These are phyloP conservation scores for Lentinula guzmanii DNA, from an alignment of 768 basidiomycete species.

Conservation along the genomic window DNA sequence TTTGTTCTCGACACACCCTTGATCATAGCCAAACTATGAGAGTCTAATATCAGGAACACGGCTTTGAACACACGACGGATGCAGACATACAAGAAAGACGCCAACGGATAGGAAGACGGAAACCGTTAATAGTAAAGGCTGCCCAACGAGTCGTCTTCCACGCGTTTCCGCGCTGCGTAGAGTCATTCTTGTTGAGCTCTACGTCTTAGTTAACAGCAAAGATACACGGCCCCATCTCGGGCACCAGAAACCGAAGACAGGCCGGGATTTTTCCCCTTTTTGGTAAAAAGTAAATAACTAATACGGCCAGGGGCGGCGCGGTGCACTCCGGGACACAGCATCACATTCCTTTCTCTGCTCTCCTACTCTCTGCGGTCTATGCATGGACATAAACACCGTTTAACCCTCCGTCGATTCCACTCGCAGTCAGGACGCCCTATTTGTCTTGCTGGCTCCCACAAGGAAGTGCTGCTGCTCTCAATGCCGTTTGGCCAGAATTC, in stretches of 20 bases:
- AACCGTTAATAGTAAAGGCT: conserved; percentile 71
- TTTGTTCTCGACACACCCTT: conserved; percentile 45
- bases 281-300: no score
- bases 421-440: conserved; percentile 31
- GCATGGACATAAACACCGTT: conserved; percentile 19
- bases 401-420: conserved; percentile 31
- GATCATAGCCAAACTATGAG: conserved; percentile 76
- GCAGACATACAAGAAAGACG: conserved; percentile 61
- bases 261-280: not conserved
- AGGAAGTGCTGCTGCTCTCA: conserved; percentile 29
- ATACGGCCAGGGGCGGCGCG: no score
- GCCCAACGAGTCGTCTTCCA: conserved; percentile 52
- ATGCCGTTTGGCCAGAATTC: conserved; percentile 50
- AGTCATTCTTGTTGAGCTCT: not conserved
- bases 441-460: conserved; percentile 63
- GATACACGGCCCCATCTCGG: not conserved
- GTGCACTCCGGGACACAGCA: not conserved
- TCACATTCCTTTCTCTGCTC: not conserved
- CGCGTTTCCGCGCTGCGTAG: conserved; percentile 1
- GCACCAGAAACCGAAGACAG: no score
- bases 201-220: not conserved
- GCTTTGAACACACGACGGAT: conserved; percentile 18
- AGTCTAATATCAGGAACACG: not conserved
- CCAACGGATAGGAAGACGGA: conserved; percentile 79
- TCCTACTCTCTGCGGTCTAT: conserved; percentile 15